Base-by-base conservation (phyloP, 495 filamentous ascomycete species). In the Penicillium silybi region DNA sequence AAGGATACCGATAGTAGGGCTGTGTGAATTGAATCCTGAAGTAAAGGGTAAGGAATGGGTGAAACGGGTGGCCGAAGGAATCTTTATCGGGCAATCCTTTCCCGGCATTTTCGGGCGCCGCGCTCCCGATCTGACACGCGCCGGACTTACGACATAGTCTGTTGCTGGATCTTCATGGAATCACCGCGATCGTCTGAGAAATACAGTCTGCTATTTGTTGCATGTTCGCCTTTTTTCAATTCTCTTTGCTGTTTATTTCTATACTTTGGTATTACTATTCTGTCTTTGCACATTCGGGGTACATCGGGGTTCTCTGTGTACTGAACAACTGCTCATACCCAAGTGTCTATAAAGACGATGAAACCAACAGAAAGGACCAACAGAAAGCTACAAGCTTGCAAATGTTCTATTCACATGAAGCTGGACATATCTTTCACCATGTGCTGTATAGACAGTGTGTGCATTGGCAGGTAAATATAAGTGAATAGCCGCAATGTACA, bases 81-180 rank as follows among this genome's bases (percentile, higher is more conserved):
- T 23, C 15, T 47, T 52, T 56, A 35, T 46, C 46, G 46, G 48
- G 54, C 26, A 40, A 43, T 44, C 29, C 23, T 11, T 44, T 54
- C 41, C 22, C 45, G 45, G 38, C 32, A 22, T 16, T 35, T 48
- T 54, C 52, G 52, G 52, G 6, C 27, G 47, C 47, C 38, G 38
- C 39, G 40, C 15, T 50, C 38, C 47, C 38, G 39, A 43, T 34
- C 39, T 34, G 15, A 18, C 27, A 39, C 6, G 37, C 18, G 37
- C 23, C 35, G 46, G 46, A 48, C 20, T 48, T 41, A 41, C 19
- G 39, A 35, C 6, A 18, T 20, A n/a, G 25, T 23, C 22, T 23
- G 10, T 13, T 32, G 10, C 11, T 32, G 29, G 29, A 32, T 32
- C 8, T 32, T 11, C 29, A 32, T 32, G 29, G 29, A 32, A 32